phyloP scores from a whole-genome alignment of 2,329 filamentous ascomycete species.

The Verticillium isaacii region DNA sequence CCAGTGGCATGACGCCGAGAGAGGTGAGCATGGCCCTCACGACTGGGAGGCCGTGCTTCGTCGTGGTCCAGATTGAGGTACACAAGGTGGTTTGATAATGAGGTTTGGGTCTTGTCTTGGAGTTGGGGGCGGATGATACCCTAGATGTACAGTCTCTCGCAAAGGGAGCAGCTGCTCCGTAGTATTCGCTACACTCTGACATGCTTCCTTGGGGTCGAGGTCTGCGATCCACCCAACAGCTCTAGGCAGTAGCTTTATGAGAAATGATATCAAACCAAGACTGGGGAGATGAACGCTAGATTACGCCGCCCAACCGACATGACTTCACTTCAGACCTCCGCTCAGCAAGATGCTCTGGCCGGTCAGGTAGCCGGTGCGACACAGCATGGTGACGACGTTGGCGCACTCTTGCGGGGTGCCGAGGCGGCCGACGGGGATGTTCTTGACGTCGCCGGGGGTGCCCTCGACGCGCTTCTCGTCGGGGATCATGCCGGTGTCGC shows the following conservation, averaged over 20 bases:
- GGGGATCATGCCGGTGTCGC: slow-evolving; percentile 58
- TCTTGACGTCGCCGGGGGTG: slow-evolving; percentile 53
- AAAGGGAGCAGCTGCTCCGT: too few relatives aligned
- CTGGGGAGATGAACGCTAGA: too few relatives aligned
- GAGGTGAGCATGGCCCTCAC: not conserved
- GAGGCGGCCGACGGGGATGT: slow-evolving; percentile 54
- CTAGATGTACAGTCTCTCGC: not conserved
- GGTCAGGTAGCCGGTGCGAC: slow-evolving; percentile 55
- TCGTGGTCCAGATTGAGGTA: not conserved
- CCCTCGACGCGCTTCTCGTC: slow-evolving; percentile 44
- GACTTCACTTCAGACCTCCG: slow-evolving; percentile 42
- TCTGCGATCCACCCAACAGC: too few relatives aligned
- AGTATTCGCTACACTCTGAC: too few relatives aligned
- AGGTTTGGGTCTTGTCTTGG: not conserved
- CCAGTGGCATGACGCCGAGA: not conserved
- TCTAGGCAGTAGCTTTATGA: not conserved
- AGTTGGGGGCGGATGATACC: not conserved
- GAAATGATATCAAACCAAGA: not conserved
- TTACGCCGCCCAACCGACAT: too few relatives aligned
- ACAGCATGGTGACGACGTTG: slow-evolving; percentile 56
- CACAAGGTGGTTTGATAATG: not conserved
- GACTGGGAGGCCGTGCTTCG: not conserved
- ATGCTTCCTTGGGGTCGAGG: too few relatives aligned
- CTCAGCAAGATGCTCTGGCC: slow-evolving; percentile 50
- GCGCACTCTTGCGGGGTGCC: slow-evolving; percentile 56